A percentile compares a stretch with the other conserved stretches of the same genome.
These are phyloP conservation scores for Cerrena zonata DNA, from an alignment of 1,284 basidiomycete genomes.

Conservation along the genomic window DNA sequence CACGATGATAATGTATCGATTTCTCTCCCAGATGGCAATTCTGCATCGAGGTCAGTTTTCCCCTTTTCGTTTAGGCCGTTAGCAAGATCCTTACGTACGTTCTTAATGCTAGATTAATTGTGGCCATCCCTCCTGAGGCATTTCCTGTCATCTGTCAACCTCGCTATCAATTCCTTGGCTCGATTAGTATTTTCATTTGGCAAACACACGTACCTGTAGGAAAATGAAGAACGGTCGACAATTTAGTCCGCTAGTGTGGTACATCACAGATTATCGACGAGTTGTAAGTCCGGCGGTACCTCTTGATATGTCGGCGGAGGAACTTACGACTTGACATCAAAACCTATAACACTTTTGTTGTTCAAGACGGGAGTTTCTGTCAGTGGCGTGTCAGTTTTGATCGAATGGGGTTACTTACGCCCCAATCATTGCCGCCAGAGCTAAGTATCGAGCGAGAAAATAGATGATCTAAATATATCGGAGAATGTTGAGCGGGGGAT, in stretches of 20 bases:
- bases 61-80: neutral
- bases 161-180: neutral
- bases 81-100: neutral
- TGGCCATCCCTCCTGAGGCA: neutral
- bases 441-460: constrained; percentile 1
- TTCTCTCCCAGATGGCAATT: constrained; percentile 2
- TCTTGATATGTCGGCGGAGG: no score
- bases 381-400: no score
- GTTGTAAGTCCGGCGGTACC: neutral
- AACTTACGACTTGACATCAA: constrained; percentile 3
- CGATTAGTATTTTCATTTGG: neutral
- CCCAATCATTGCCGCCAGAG: neutral
- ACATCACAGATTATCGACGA: neutral
- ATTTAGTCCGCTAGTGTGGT: neutral
- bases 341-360: neutral
- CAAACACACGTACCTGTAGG: constrained; percentile 30
- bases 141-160: neutral
- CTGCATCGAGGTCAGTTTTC: neutral
- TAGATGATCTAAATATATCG: neutral
- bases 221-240: constrained; percentile 19
- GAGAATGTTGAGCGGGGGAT: neutral
- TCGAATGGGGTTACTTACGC: constrained; percentile 1
- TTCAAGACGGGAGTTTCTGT: neutral
- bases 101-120: constrained; percentile 2
- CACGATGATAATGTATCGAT: neutral